phyloP scores from a whole-genome alignment of 2,329 filamentous ascomycete species.

The Aureobasidium lini region DNA sequence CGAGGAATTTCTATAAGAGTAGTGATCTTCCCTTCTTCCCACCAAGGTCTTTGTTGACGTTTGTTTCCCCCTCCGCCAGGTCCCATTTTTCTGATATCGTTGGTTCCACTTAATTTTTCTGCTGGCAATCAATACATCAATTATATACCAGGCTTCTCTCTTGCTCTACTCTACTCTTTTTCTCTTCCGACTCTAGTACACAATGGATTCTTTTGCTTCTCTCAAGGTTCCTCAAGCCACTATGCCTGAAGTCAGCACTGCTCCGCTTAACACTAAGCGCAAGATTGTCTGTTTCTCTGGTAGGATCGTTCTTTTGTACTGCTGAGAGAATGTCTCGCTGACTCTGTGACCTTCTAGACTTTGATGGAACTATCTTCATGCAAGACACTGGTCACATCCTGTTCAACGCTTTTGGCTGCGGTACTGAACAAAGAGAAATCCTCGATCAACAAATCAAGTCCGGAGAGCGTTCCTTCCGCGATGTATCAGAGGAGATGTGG shows the following conservation, averaged over 20 bases:
- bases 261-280: slow-evolving; percentile 37
- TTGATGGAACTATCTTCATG: slow-evolving; percentile 63
- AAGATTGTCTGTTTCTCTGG: slow-evolving; percentile 55
- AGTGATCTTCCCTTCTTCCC: not conserved
- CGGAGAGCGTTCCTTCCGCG: slow-evolving; percentile 59
- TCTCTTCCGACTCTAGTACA: slow-evolving; percentile 20
- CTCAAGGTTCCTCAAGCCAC: slow-evolving; percentile 19
- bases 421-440: slow-evolving; percentile 45
- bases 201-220: slow-evolving; percentile 21
- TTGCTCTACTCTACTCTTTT: not conserved
- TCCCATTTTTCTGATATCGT: not conserved
- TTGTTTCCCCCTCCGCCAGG: not conserved
- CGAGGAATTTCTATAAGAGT: slow-evolving; percentile 9
- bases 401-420: slow-evolving; percentile 59
- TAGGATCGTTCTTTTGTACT: slow-evolving; percentile 25
- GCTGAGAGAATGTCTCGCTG: not conserved
- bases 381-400: slow-evolving; percentile 60
- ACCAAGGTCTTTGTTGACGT: slow-evolving; percentile 5
- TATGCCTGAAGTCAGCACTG: slow-evolving; percentile 17
- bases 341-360: slow-evolving; percentile 40
- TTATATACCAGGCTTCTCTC: not conserved
- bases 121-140: not conserved
- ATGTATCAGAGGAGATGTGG: slow-evolving; percentile 68
- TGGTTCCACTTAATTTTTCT: not conserved
- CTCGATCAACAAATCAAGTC: slow-evolving; percentile 58